Evolutionary conservation across 2,329 filamentous ascomycete genomes (phyloP), one percentile per base, ranked within the genome.

Genomic region (Fusarium beomiforme): DNA sequence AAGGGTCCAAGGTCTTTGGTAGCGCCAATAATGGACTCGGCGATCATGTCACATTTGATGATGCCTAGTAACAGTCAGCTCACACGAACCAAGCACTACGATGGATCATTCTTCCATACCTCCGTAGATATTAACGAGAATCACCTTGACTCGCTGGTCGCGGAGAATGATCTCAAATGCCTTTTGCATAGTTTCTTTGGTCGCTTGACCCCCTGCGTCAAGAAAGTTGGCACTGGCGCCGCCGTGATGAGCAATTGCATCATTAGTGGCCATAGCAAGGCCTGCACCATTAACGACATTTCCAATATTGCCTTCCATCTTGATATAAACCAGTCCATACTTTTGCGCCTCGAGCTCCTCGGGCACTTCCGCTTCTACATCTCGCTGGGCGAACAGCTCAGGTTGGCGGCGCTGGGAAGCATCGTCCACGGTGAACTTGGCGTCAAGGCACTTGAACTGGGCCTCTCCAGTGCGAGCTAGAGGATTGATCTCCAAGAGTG

Each of bases 91-190:
- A 5, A 36, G 6, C 6, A 46, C 31, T 14, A 31, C 8, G 23
- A 23, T 29, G 8, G 3, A 29, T 3, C 5, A 34, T n/a, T 37
- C 0, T 31, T 12, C 2, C 54, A 36, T 62, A 59, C 51, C 59
- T 23, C 59, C 59, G 24, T 62, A 62, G 21, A 62, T 49, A 26
- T 62, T 62, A 2, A 62, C 53, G 6, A 62, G 42, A 10, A 62
- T 62, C 0, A 62, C 51, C 29, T 50, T 62, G 17, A 62, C 59
- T 4, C 59, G 21, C 2, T 23, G 13, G 4, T 62, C 59, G 1
- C 53, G 36, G 4, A 62, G 59, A 14, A 62, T 62, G 16, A 62
- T 62, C 24, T 62, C 53, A 46, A 62, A 62, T 4, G 59, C 59
- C 43, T 62, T 62, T 37, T 62, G 51, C 43, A 62, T 62, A 1